These are phyloP conservation scores for Lactarius sanguifluus DNA, from an alignment of 768 basidiomycete genomes.

Conservation along the genomic window DNA sequence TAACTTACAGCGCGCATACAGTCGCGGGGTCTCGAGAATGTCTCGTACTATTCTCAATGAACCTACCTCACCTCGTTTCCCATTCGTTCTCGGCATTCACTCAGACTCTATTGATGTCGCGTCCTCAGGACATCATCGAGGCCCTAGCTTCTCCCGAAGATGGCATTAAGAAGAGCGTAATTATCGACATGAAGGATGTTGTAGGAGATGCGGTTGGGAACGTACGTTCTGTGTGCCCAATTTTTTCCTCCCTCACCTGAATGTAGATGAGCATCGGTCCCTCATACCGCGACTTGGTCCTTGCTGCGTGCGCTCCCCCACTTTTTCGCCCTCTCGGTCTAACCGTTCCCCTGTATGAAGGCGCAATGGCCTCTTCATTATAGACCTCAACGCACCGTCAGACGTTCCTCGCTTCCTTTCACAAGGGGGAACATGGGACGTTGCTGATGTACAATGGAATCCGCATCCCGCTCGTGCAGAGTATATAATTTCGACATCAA, in stretches of 20 bases:
- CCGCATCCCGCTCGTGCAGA: constrained; percentile 74
- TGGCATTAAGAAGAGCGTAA: constrained; percentile 56
- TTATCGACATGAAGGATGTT: constrained; percentile 77
- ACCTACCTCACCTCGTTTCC: constrained; percentile 3
- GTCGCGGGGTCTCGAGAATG: background rate
- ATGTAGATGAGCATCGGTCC: constrained; percentile 89
- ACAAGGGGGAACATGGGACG: constrained; percentile 96
- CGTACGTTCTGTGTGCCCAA: constrained; percentile 45
- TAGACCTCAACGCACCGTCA: constrained; percentile 86
- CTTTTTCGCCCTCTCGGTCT: background rate
- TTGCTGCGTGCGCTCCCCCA: constrained; percentile 69
- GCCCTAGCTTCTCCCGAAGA: constrained; percentile 47
- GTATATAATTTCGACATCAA: constrained; percentile 85
- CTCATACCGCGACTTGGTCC: constrained; percentile 80
- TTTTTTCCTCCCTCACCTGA: background rate
- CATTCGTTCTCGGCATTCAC: background rate
- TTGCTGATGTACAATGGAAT: constrained; percentile 92
- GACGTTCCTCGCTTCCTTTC: constrained; percentile 91
- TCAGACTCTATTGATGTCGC: background rate
- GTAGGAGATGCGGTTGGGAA: constrained; percentile 85
- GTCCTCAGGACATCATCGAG: constrained; percentile 18
- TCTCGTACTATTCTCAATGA: constrained; percentile 5
- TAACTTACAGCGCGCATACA: background rate
- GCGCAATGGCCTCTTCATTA: constrained; percentile 90
- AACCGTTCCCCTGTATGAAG: constrained; percentile 36